phyloP scores from a whole-genome alignment of 163 green algal species.

The Scenedesmus sp. region DNA sequence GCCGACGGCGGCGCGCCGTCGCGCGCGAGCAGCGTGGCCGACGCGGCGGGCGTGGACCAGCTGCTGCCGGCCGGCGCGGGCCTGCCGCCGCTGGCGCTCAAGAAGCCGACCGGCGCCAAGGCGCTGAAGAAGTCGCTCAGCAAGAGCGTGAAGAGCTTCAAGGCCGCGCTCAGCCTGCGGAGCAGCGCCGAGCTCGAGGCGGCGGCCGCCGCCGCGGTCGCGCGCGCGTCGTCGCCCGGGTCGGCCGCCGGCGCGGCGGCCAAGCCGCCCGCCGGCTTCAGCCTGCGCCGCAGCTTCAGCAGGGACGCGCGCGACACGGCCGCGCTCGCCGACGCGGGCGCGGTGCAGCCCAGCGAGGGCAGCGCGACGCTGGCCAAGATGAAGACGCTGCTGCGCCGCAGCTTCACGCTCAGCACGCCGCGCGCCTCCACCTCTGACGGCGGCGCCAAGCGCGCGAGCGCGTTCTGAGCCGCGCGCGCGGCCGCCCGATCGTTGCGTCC shows the following conservation, averaged over 20 bases:
- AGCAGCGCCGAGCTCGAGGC: background rate
- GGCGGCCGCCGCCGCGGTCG: conserved; percentile 5
- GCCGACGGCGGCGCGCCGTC: background rate
- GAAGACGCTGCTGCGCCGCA: conserved; percentile 17
- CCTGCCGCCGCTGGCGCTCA: conserved; percentile 16
- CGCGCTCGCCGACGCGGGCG: background rate
- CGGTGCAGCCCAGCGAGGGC: conserved; percentile 35
- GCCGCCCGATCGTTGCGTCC: too few species aligned
- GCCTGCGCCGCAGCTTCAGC: conserved; percentile 43
- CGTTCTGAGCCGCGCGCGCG: too few species aligned
- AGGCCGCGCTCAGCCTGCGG: conserved; percentile 28
- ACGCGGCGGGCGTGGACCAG: conserved; percentile 16
- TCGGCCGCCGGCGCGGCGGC: background rate
- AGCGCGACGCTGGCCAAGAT: conserved; percentile 31
- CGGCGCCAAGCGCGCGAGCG: too few species aligned
- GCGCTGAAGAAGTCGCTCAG: conserved; percentile 29
- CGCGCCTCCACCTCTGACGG: too few species aligned
- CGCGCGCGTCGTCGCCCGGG: background rate
- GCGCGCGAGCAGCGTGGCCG: background rate
- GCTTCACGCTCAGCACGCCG: background rate
- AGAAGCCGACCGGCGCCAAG: conserved; percentile 24
- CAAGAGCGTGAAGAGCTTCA: conserved; percentile 28
- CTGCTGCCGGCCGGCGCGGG: background rate
- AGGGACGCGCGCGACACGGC: background rate
- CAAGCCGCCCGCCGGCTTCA: conserved; percentile 1